Conservation (phyloP, 495 filamentous ascomycete species). For the Annulohypoxylon moriforme region DNA sequence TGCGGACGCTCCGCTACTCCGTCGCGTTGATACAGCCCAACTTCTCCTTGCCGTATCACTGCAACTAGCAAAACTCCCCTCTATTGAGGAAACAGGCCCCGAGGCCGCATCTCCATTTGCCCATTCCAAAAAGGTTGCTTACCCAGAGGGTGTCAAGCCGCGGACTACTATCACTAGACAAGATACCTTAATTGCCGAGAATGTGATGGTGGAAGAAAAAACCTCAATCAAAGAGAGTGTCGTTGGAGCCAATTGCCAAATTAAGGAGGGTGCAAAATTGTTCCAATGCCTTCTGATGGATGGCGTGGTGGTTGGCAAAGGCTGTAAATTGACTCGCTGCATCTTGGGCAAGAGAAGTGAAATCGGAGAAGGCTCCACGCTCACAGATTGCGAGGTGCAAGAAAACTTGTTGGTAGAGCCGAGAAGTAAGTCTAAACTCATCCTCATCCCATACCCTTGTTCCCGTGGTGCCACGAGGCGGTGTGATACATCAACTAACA, state of each 20-base stretch:
- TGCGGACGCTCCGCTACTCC: constrained; percentile 68
- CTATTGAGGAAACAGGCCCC: constrained; percentile 72
- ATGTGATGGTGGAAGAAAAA: constrained; percentile 85
- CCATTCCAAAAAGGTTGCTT: constrained; percentile 80
- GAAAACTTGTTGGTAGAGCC: constrained; percentile 85
- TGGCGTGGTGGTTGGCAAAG: constrained; percentile 80
- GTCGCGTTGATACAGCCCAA: constrained; percentile 86
- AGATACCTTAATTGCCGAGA: constrained; percentile 84
- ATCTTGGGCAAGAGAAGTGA: constrained; percentile 80
- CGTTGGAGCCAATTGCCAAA: constrained; percentile 85
- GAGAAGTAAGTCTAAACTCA: constrained; percentile 67
- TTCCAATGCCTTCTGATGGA: constrained; percentile 91
- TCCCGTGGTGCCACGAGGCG: constrained; percentile 16
- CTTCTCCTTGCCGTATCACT: constrained; percentile 84
- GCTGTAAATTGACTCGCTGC: constrained; percentile 81
- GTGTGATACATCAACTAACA: constrained; percentile 37
- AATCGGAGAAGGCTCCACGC: constrained; percentile 77
- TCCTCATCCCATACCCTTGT: background rate
- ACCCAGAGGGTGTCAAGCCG: constrained; percentile 78
- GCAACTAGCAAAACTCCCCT: constrained; percentile 79
- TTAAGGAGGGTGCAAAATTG: constrained; percentile 81
- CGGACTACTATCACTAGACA: constrained; percentile 78
- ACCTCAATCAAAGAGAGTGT: constrained; percentile 88
- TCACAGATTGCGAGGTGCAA: constrained; percentile 92
- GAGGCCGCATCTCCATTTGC: constrained; percentile 73